Conservation (phyloP, 2,329 filamentous ascomycete genomes). For the Hypoxylon rubiginosum region DNA sequence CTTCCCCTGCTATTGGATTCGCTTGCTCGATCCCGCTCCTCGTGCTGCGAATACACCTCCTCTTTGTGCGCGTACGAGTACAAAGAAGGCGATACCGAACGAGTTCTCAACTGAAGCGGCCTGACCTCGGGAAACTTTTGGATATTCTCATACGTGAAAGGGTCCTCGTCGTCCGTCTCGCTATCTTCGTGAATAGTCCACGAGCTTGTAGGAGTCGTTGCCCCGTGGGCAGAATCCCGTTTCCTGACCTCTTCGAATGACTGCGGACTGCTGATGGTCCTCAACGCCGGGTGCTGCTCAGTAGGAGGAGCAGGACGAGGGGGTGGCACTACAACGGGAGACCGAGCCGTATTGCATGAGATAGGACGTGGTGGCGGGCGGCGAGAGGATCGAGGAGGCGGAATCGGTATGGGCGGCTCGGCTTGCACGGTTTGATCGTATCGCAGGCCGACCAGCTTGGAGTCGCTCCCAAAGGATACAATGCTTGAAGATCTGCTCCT, state of each 20-base stretch:
- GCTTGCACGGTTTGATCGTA: conserved; percentile 73
- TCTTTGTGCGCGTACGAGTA: conserved; percentile 52
- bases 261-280: conserved; percentile 53
- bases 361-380: conserved; percentile 47
- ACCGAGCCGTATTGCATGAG: conserved; percentile 48
- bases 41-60: neutral
- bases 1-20: conserved; percentile 49
- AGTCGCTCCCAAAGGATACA: conserved; percentile 62
- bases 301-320: conserved; percentile 58
- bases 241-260: conserved; percentile 60
- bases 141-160: conserved; percentile 50
- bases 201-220: conserved; percentile 57
- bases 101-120: conserved; percentile 46
- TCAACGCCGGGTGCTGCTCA: conserved; percentile 68
- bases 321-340: conserved; percentile 54
- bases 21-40: conserved; percentile 33
- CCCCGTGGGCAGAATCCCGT: conserved; percentile 68
- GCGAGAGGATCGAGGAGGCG: conserved; percentile 59
- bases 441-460: conserved; percentile 66
- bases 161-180: conserved; percentile 59
- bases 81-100: conserved; percentile 51
- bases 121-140: conserved; percentile 42
- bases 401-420: conserved; percentile 68
- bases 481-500: conserved; percentile 56
- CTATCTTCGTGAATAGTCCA: conserved; percentile 57